These are phyloP conservation scores for Suhomyces sp. DNA, from an alignment of 805 yeast species.

Conservation along the genomic window DNA sequence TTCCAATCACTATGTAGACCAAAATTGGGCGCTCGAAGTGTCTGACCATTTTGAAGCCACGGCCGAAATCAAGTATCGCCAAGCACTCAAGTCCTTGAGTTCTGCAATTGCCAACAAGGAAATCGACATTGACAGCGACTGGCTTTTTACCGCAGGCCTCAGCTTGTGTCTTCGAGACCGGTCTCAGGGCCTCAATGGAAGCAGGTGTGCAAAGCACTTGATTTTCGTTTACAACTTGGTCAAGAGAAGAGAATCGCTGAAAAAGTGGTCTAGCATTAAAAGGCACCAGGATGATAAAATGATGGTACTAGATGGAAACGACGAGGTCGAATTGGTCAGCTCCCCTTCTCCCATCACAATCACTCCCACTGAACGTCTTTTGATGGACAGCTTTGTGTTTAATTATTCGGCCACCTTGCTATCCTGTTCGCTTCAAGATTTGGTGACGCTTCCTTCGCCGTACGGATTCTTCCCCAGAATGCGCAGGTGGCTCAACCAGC, in stretches of 20 bases:
- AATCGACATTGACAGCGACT: constrained; percentile 30
- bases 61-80: constrained; percentile 9
- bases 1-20: constrained; percentile 9
- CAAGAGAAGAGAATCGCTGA: constrained; percentile 11
- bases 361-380: constrained; percentile 31
- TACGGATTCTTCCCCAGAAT: constrained; percentile 29
- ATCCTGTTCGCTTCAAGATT: constrained; percentile 27
- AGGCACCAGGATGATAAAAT: not conserved
- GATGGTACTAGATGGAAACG: constrained; percentile 1
- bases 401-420: constrained; percentile 39
- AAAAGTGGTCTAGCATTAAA: not conserved
- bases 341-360: not conserved
- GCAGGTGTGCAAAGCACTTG: constrained; percentile 30
- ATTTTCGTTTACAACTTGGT: constrained; percentile 35
- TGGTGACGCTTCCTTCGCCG: constrained; percentile 39
- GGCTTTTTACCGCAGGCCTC: constrained; percentile 41
- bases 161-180: constrained; percentile 39
- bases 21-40: constrained; percentile 17
- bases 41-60: constrained; percentile 12
- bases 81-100: constrained; percentile 5
- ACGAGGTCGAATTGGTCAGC: constrained; percentile 4
- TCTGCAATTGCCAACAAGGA: constrained; percentile 17
- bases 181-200: constrained; percentile 21
- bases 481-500: constrained; percentile 31
- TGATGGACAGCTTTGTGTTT: constrained; percentile 44